A percentile compares a stretch with the other conserved stretches of the same genome.
Evolutionary conservation across 768 basidiomycete species (phyloP).

Genomic region (Trametes cubensis): DNA sequence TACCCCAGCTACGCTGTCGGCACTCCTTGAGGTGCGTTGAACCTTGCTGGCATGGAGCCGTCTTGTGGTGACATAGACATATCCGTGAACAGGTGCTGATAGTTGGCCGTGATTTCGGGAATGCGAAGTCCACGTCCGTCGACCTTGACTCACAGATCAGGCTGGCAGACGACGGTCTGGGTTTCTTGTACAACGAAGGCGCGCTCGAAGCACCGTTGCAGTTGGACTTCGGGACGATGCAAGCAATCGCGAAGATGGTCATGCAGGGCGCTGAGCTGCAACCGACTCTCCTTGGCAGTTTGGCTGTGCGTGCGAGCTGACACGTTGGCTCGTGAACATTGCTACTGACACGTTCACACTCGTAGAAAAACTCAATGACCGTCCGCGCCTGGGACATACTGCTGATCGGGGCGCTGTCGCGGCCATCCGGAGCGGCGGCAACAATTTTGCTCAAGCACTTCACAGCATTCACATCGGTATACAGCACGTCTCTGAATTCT

Average conservation of each 20-base stretch:
- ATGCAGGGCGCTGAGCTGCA: conserved; percentile 52
- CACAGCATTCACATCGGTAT: conserved; percentile 48
- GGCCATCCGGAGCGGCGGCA: conserved; percentile 40
- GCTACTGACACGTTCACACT: background rate
- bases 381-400: conserved; percentile 72
- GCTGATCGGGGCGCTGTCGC: conserved; percentile 52
- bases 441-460: conserved; percentile 54
- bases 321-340: background rate
- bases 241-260: conserved; percentile 56
- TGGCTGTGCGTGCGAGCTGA: conserved; percentile 36
- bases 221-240: conserved; percentile 53
- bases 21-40: conserved; percentile 46
- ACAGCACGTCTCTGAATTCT: conserved; percentile 48
- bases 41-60: too few species aligned
- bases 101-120: conserved; percentile 3
- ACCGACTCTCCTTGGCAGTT: conserved; percentile 41
- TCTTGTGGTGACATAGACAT: background rate
- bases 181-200: conserved; percentile 54
- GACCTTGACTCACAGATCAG: conserved; percentile 40
- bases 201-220: conserved; percentile 51
- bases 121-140: conserved; percentile 15
- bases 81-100: conserved; percentile 13
- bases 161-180: conserved; percentile 53
- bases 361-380: conserved; percentile 23
- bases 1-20: conserved; percentile 20